Evolutionary conservation across 441 rosid species (phyloP), one percentile per base, ranked within the genome.

Genomic region (Geranium incanum): DNA sequence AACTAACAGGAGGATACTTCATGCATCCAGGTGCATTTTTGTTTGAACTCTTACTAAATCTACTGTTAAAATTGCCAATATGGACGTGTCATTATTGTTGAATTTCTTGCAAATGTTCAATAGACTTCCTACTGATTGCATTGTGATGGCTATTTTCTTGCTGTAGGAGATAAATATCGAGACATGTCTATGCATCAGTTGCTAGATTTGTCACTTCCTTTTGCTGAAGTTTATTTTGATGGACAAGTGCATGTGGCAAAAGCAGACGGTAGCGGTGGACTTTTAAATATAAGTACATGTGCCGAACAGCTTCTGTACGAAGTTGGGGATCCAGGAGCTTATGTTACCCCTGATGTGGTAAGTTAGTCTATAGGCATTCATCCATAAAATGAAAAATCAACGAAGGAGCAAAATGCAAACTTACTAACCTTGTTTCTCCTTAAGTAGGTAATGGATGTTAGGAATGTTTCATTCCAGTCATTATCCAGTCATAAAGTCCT

Each of bases 1-100:
- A 93, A 80, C 94, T 93, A 63, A 93, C 96, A 18, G 97, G 97
- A 68, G 98, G 98, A 72, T 93, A 89, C 83, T 93, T 88, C 88
- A 87, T 91, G 97, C 98, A 93, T 84, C 96, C 98, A 77, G 93
- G 98, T 93, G 70, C 76, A 63, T 36, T 23, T 36, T 15, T 65
- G 72, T 1, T 73, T 69, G 50, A 13, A 43, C 69, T 50, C 8
- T 39, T 3, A 67, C 38, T 38, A 66, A 7, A 15, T 12, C 15
- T 36, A 33, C 43, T 5, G 19, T 52, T 13, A 52, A 52, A 52
- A 36, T 59, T 48, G 66, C 66, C 39, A 43, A 70, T 1, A 15
- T 45, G 8, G 70, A 69, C 8, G 21, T 50, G 66, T 5, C 6
- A 13, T 36, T 57, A 60, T 36, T 8, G 21, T 39, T 70, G 50